Evolutionary conservation across 441 rosid species (phyloP).

Genomic region (Daphne laureola): DNA sequence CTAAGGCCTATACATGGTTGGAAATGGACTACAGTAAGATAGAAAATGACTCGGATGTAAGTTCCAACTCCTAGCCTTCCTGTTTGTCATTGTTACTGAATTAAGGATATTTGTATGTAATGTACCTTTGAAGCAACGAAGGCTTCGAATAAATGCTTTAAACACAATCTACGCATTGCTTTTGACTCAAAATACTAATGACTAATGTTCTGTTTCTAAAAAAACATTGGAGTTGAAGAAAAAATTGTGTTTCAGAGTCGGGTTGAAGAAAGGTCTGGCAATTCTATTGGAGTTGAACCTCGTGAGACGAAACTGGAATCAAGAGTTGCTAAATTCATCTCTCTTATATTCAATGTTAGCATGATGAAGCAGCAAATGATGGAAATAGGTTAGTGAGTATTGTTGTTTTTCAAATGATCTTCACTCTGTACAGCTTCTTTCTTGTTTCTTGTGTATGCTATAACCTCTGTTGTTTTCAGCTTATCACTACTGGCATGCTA

Average conservation of each 20-base stretch:
- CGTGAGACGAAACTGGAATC: slow-evolving; percentile 61
- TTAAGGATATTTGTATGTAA: too few species aligned
- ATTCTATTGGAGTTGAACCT: slow-evolving; percentile 41
- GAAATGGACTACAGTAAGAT: slow-evolving; percentile 75
- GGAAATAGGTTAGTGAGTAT: slow-evolving; percentile 64
- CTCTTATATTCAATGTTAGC: slow-evolving; percentile 79
- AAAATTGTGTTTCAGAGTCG: slow-evolving; percentile 10
- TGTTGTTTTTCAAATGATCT: slow-evolving; percentile 10
- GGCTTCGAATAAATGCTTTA: too few species aligned
- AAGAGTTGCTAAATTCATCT: slow-evolving; percentile 61
- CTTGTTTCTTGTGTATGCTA: neutral
- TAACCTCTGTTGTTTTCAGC: neutral
- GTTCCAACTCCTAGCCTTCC: slow-evolving; percentile 4
- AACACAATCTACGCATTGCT: too few species aligned
- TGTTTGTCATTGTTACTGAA: too few species aligned
- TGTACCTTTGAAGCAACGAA: too few species aligned
- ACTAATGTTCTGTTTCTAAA: too few species aligned
- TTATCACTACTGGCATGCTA: too few species aligned
- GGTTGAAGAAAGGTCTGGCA: slow-evolving; percentile 30
- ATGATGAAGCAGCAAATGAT: slow-evolving; percentile 94
- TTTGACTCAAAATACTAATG: too few species aligned
- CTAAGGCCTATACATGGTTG: slow-evolving; percentile 62
- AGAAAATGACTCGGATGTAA: slow-evolving; percentile 35
- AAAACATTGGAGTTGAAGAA: too few species aligned
- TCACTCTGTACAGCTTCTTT: slow-evolving; percentile 7